These are phyloP conservation scores for Calophaca sinica DNA, from an alignment of 306 rosid species.

Conservation along the genomic window DNA sequence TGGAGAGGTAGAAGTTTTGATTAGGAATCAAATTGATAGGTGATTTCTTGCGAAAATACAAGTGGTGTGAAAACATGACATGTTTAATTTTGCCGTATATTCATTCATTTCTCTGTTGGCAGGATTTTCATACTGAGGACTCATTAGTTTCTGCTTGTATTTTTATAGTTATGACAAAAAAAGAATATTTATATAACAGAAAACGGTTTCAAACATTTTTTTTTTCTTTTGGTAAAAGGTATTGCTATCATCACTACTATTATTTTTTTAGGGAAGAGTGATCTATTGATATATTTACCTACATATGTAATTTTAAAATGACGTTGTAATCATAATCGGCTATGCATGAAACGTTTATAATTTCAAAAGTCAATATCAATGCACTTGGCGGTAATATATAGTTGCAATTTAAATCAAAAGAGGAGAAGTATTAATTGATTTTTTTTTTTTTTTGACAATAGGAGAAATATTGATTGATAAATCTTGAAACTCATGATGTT, in stretches of 20 bases:
- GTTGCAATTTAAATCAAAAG: conserved; percentile 28
- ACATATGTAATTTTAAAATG: neutral
- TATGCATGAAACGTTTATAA: conserved; percentile 20
- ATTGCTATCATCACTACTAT: neutral
- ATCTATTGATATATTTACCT: conserved; percentile 4
- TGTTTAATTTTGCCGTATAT: too few species aligned
- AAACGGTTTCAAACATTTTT: too few species aligned
- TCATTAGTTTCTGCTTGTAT: too few species aligned
- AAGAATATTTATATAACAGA: too few species aligned
- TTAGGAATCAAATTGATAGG: too few species aligned
- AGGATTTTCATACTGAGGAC: too few species aligned
- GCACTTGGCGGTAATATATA: neutral
- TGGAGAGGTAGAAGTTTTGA: too few species aligned
- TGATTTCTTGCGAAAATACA: too few species aligned
- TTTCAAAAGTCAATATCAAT: conserved; percentile 9
- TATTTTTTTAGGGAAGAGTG: conserved; percentile 9
- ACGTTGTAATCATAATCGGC: conserved; percentile 21
- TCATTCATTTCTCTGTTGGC: too few species aligned
- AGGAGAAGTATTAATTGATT: neutral
- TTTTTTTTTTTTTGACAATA: neutral
- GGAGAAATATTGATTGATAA: conserved; percentile 20
- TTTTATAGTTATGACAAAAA: too few species aligned
- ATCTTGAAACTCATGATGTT: conserved; percentile 32
- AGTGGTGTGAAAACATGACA: too few species aligned
- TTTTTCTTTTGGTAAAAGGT: too few species aligned